Conservation (phyloP, 2,329 filamentous ascomycete species). For the Pseudocercospora macadamiae region DNA sequence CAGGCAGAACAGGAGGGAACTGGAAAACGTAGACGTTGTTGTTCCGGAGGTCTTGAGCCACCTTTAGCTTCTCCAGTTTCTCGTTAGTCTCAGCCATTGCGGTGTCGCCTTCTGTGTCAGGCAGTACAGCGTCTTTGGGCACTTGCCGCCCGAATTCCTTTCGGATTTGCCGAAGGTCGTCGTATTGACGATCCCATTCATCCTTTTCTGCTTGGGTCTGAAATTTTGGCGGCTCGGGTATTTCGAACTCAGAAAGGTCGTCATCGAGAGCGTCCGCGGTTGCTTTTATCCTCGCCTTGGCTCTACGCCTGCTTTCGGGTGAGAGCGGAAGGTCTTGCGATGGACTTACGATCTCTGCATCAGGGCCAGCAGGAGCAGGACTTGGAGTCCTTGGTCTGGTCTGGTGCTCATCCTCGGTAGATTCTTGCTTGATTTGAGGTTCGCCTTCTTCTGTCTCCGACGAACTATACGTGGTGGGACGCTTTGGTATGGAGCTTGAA, state of each 20-base stretch:
- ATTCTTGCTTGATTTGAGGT: conserved; percentile 57
- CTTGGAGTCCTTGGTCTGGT: conserved; percentile 26
- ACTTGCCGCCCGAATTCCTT: conserved; percentile 50
- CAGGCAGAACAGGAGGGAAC: conserved; percentile 65
- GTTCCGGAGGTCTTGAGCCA: conserved; percentile 45
- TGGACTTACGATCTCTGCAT: conserved; percentile 28
- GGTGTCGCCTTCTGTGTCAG: conserved; percentile 48
- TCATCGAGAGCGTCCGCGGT: conserved; percentile 19
- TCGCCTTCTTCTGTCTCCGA: conserved; percentile 39
- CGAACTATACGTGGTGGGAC: conserved; percentile 41
- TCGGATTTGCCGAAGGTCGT: conserved; percentile 50
- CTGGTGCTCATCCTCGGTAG: conserved; percentile 50
- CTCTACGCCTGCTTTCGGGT: conserved; percentile 39
- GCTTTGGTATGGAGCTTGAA: conserved; percentile 47
- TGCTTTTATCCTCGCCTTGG: conserved; percentile 30
- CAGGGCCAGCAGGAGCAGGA: conserved; percentile 14
- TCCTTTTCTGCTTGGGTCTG: conserved; percentile 57
- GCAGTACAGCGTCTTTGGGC: conserved; percentile 28
- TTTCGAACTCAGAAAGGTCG: conserved; percentile 21
- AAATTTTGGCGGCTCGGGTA: conserved; percentile 44
- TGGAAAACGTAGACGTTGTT: conserved; percentile 66
- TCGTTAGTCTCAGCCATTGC: conserved; percentile 39
- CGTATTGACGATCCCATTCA: conserved; percentile 54
- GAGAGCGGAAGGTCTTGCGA: conserved; percentile 38
- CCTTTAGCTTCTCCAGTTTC: conserved; percentile 18